A percentile compares a stretch with the other conserved stretches of the same genome.
Evolutionary conservation across 108 stramenopile species (phyloP).

Genomic region (Fistulifera solaris): DNA sequence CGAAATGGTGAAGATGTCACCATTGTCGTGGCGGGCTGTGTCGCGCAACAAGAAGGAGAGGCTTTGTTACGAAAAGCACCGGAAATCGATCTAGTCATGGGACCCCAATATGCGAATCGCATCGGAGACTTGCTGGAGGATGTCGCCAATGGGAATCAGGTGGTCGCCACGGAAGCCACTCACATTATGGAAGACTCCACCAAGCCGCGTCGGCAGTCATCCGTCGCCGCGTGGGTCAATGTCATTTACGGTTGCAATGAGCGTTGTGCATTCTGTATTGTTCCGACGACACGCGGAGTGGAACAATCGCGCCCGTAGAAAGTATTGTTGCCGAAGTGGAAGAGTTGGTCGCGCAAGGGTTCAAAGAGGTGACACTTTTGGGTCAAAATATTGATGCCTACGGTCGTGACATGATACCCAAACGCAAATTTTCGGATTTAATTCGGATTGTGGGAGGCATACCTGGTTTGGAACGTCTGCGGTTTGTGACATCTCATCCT

Average conservation of each 20-base stretch:
- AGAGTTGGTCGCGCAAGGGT: conserved; percentile 78
- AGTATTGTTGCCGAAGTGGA: conserved; percentile 82
- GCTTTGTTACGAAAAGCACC: conserved; percentile 76
- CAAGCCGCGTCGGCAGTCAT: conserved; percentile 75
- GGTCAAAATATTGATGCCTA: conserved; percentile 90
- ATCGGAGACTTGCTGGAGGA: conserved; percentile 89
- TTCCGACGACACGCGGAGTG: conserved; percentile 91
- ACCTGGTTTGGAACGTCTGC: conserved; percentile 74
- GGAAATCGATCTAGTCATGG: conserved; percentile 91
- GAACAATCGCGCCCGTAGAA: conserved; percentile 89
- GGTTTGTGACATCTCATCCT: conserved; percentile 96
- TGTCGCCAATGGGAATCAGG: conserved; percentile 87
- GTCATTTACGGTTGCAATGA: conserved; percentile 97
- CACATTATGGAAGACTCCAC: conserved; percentile 95
- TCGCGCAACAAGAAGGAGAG: conserved; percentile 97
- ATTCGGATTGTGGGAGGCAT: conserved; percentile 62
- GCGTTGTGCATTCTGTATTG: conserved; percentile 95
- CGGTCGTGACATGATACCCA: conserved; percentile 91
- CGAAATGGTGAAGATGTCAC: conserved; percentile 81
- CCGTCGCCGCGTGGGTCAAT: conserved; percentile 91
- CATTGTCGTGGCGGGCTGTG: conserved; percentile 93
- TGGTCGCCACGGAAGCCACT: conserved; percentile 89
- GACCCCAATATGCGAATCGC: conserved; percentile 90
- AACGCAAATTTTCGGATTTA: conserved; percentile 88
- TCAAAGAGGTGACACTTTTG: conserved; percentile 91